Percentiles rank a stretch among this genome's conserved stretches.
phyloP scores from a whole-genome alignment of 768 basidiomycete genomes.

The Amanita pseudoporphyria region DNA sequence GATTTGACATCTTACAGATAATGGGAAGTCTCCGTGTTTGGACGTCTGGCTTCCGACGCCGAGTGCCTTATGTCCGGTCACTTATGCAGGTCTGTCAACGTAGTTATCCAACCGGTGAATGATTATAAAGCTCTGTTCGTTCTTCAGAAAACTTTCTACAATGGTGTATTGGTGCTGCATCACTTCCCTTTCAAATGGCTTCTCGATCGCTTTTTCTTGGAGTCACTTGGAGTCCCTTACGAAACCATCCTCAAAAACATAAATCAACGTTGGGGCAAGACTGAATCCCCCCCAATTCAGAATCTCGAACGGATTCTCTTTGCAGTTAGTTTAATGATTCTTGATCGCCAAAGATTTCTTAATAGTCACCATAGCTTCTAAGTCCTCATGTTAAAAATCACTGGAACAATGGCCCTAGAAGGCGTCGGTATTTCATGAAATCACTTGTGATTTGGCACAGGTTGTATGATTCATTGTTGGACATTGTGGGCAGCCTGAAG shows the following conservation, averaged over 20 bases:
- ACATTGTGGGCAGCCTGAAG: constrained; percentile 22
- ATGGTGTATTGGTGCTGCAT: constrained; percentile 44
- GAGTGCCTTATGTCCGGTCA: constrained; percentile 50
- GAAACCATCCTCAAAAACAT: constrained; percentile 31
- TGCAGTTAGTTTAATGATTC: constrained; percentile 23
- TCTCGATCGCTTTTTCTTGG: constrained; percentile 53
- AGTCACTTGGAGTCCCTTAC: constrained; percentile 51
- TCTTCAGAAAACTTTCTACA: constrained; percentile 45
- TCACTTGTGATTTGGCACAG: constrained; percentile 57
- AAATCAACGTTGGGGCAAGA: constrained; percentile 27
- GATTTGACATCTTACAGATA: constrained; percentile 3
- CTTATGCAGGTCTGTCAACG: constrained; percentile 41
- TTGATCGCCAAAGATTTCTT: neutral
- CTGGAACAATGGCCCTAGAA: constrained; percentile 63
- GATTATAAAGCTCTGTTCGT: neutral
- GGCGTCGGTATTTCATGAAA: constrained; percentile 57
- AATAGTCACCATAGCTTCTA: constrained; percentile 35
- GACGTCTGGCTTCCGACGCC: neutral
- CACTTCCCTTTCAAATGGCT: constrained; percentile 43
- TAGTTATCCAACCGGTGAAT: neutral
- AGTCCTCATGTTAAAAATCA: constrained; percentile 47
- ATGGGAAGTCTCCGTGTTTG: constrained; percentile 11
- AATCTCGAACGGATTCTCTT: constrained; percentile 31
- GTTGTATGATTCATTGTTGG: constrained; percentile 39
- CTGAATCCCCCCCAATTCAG: constrained; percentile 26